Percentiles rank a stretch among this genome's conserved stretches.
Evolutionary conservation across 2,329 filamentous ascomycete genomes (phyloP).

Genomic region (Neurospora crassa): DNA sequence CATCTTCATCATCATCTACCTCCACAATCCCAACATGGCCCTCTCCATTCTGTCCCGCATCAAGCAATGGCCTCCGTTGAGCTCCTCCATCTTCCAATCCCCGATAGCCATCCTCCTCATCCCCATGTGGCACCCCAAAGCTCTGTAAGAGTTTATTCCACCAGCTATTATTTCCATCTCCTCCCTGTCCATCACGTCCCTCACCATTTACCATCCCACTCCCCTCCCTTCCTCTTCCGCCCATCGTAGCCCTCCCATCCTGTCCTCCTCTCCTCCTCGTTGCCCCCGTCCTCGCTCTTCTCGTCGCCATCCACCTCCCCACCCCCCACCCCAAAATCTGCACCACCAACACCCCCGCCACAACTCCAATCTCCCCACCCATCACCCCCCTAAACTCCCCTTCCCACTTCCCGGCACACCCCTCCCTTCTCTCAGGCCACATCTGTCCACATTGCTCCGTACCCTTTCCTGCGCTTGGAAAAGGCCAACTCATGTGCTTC

Average conservation of each 20-base stretch:
- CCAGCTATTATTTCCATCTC: not conserved
- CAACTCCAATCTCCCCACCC: constrained; percentile 9
- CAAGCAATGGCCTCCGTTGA: not conserved
- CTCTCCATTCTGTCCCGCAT: not conserved
- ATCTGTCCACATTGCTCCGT: not conserved
- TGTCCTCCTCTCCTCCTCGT: not conserved
- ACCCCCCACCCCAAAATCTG: constrained; percentile 6
- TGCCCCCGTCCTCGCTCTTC: not conserved
- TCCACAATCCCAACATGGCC: not conserved
- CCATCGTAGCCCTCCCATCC: not conserved
- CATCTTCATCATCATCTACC: not conserved
- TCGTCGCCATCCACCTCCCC: not conserved
- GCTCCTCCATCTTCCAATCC: not conserved
- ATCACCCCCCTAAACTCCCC: constrained; percentile 1
- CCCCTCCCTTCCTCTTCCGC: not conserved
- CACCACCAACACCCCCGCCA: constrained; percentile 6
- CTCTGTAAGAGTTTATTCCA: not conserved
- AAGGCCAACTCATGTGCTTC: constrained; percentile 55
- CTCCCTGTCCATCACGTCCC: not conserved
- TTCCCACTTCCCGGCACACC: constrained; percentile 8
- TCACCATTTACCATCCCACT: constrained; percentile 3
- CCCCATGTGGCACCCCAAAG: not conserved
- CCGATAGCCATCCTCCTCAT: not conserved
- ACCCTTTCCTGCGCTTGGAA: constrained; percentile 23
- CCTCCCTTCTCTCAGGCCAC: constrained; percentile 4